Conservation (phyloP, 2,329 filamentous ascomycete species). For the Fusarium succisae region DNA sequence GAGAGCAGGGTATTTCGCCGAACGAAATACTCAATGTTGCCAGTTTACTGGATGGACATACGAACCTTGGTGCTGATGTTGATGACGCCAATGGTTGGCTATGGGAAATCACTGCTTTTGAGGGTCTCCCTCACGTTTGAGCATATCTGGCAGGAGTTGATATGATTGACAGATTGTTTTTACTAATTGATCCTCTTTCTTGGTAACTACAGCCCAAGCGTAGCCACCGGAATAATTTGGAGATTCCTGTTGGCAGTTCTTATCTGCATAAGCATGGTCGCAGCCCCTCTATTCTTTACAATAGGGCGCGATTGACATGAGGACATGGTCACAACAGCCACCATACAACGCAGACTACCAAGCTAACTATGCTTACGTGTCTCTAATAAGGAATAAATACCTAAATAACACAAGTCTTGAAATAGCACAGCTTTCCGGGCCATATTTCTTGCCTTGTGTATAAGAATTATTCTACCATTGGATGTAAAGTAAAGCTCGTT, state of each 20-base stretch:
- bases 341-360: no score
- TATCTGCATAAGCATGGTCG: neutral
- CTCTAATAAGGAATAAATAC: neutral
- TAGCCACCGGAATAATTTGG: fast-evolving
- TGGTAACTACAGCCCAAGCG: neutral
- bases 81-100: neutral
- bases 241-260: neutral
- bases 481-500: neutral
- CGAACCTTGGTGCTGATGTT: neutral
- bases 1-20: neutral
- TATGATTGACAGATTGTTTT: no score
- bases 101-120: neutral
- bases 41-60: neutral
- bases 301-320: neutral
- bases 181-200: neutral
- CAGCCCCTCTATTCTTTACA: neutral
- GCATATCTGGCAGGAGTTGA: fast-evolving
- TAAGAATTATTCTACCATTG: neutral
- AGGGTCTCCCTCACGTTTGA: neutral
- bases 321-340: neutral
- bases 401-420: neutral
- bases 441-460: neutral
- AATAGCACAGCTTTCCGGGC: neutral
- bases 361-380: neutral
- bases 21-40: neutral